Percentiles rank a stretch among this genome's conserved stretches.
phyloP scores from a whole-genome alignment of 1,139 yeast species.

The Lodderomyces orthopsilosis region DNA sequence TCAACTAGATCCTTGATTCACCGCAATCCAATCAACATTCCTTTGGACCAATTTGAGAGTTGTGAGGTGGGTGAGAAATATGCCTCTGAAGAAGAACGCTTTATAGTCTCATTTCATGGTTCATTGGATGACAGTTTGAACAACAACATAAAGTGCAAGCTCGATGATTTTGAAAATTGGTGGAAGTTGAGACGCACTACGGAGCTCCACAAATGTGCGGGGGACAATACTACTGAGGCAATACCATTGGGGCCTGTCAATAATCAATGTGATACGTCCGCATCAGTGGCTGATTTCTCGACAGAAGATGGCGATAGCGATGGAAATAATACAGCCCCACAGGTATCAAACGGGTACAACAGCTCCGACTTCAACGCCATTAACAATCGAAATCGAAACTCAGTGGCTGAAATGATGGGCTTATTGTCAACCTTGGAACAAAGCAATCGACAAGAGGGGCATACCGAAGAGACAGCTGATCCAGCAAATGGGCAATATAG shows the following conservation, averaged over 20 bases:
- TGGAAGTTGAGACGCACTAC: neutral
- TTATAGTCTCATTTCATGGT: slow-evolving; percentile 26
- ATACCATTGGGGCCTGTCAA: neutral
- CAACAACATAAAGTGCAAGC: slow-evolving; percentile 16
- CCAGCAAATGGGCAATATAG: slow-evolving; percentile 9
- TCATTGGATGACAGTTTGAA: slow-evolving; percentile 32
- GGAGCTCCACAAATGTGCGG: neutral
- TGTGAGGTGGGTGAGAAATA: neutral
- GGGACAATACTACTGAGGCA: too few species aligned
- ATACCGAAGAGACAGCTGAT: neutral
- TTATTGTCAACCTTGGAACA: slow-evolving; percentile 13
- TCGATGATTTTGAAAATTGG: slow-evolving; percentile 16
- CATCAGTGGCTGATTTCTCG: neutral
- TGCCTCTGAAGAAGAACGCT: neutral
- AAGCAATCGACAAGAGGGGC: neutral
- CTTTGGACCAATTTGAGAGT: neutral
- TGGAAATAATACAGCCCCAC: slow-evolving; percentile 4
- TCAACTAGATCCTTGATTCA: slow-evolving; percentile 21
- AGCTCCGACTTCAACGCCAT: slow-evolving; percentile 8
- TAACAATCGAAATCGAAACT: slow-evolving; percentile 12
- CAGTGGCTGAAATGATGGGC: slow-evolving; percentile 21
- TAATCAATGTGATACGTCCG: neutral
- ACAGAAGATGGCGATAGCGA: neutral
- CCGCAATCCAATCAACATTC: slow-evolving; percentile 12
- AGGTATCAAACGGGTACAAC: slow-evolving; percentile 13